A percentile compares a stretch with the other conserved stretches of the same genome.
Evolutionary conservation across 495 filamentous ascomycete genomes (phyloP).

Genomic region (Penicillium waksmanii): DNA sequence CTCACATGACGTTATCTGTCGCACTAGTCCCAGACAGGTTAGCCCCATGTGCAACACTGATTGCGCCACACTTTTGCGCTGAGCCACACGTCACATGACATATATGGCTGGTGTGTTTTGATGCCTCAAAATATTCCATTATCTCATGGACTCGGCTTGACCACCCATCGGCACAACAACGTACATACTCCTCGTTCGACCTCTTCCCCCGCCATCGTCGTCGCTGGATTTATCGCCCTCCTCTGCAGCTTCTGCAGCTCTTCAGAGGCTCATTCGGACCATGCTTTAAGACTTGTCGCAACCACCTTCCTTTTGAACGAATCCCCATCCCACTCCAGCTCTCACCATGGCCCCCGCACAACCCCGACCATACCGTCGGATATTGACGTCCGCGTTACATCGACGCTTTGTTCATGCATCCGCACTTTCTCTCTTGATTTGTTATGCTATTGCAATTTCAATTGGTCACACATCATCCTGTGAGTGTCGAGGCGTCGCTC

Average conservation of each 20-base stretch:
- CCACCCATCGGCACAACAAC: conserved; percentile 15
- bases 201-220: conserved; percentile 10
- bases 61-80: background rate
- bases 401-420: conserved; percentile 80
- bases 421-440: conserved; percentile 63
- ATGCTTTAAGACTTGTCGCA: conserved; percentile 41
- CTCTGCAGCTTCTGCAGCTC: conserved; percentile 15
- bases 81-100: conserved; percentile 35
- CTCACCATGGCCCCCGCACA: conserved; percentile 51
- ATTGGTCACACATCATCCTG: conserved; percentile 72
- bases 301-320: conserved; percentile 28
- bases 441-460: conserved; percentile 73
- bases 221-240: conserved; percentile 7
- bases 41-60: background rate
- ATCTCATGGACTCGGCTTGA: conserved; percentile 17
- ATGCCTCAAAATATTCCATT: conserved; percentile 39
- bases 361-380: conserved; percentile 76
- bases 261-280: conserved; percentile 29
- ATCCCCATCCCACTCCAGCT: conserved; percentile 32
- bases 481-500: conserved; percentile 41
- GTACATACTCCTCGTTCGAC: conserved; percentile 12
- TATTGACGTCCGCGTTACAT: conserved; percentile 87
- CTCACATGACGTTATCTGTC: conserved; percentile 41
- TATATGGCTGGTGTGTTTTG: conserved; percentile 48
- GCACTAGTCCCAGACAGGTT: conserved; percentile 26